phyloP scores from a whole-genome alignment of 257 asterid species.

The Jacaranda mimosifolia region DNA sequence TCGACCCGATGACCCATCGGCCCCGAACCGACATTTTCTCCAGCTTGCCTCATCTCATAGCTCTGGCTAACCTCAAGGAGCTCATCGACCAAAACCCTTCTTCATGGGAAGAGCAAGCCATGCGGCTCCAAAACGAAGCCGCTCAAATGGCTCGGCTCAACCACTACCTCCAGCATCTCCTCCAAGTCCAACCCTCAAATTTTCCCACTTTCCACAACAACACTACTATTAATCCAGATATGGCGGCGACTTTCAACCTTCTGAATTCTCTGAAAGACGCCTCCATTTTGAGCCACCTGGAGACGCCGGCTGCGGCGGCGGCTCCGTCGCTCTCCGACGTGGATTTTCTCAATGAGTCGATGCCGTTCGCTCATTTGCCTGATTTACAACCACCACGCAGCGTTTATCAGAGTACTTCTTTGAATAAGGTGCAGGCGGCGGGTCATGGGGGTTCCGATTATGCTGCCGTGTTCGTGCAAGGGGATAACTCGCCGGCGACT shows the following conservation, averaged over 20 bases:
- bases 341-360: slow-evolving; percentile 45
- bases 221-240: slow-evolving; percentile 30
- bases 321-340: slow-evolving; percentile 33
- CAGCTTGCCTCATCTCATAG: slow-evolving; percentile 74
- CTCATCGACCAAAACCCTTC: slow-evolving; percentile 59
- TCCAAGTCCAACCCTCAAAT: slow-evolving; percentile 56
- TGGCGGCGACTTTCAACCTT: slow-evolving; percentile 40
- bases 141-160: slow-evolving; percentile 64
- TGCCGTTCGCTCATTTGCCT: slow-evolving; percentile 65
- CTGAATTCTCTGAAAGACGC: slow-evolving; percentile 41
- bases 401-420: slow-evolving; percentile 29
- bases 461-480: neutral
- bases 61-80: slow-evolving; percentile 71
- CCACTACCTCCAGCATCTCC: slow-evolving; percentile 60
- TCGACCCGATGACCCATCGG: slow-evolving; percentile 88
- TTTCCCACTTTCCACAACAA: slow-evolving; percentile 22
- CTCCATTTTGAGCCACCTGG: slow-evolving; percentile 41
- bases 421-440: neutral
- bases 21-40: slow-evolving; percentile 79
- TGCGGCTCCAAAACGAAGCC: slow-evolving; percentile 69
- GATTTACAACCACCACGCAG: slow-evolving; percentile 61
- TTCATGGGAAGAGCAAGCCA: slow-evolving; percentile 66
- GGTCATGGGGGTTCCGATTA: slow-evolving; percentile 37
- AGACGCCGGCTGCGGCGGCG: slow-evolving; percentile 36
- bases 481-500: slow-evolving; percentile 46